These are phyloP conservation scores for Aspergillus bertholletiae DNA, from an alignment of 495 filamentous ascomycete species.

Conservation along the genomic window DNA sequence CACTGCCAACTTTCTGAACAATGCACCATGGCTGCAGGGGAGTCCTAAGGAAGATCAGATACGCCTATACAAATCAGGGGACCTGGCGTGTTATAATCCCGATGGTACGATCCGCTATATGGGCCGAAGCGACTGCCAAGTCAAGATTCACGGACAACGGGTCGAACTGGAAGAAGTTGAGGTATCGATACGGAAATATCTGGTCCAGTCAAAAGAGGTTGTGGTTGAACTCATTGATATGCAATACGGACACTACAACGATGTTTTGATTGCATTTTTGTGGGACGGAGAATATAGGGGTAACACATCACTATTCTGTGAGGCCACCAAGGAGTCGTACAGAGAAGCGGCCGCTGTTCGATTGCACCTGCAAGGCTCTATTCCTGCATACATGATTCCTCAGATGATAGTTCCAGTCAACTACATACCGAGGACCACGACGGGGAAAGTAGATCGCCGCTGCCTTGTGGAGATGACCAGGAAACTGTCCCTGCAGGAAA, in stretches of 20 bases:
- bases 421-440: conserved; percentile 30
- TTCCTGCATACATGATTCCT: conserved; percentile 41
- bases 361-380: neutral
- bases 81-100: neutral
- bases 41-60: neutral
- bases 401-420: conserved; percentile 28
- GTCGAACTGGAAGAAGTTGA: conserved; percentile 41
- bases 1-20: neutral
- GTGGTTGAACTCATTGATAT: neutral
- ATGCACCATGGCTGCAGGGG: neutral
- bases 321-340: neutral
- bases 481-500: neutral
- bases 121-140: conserved; percentile 14
- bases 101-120: conserved; percentile 9
- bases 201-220: neutral
- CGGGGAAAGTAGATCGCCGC: conserved; percentile 34
- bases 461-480: neutral
- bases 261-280: neutral
- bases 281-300: neutral
- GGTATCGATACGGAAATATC: conserved; percentile 3
- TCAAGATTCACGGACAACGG: conserved; percentile 28
- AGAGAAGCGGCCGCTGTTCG: neutral
- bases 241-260: neutral
- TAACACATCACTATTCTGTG: neutral
- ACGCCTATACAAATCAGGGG: neutral